Evolutionary conservation across 2,329 filamentous ascomycete species (phyloP).

Genomic region (Fusarium robinianum): DNA sequence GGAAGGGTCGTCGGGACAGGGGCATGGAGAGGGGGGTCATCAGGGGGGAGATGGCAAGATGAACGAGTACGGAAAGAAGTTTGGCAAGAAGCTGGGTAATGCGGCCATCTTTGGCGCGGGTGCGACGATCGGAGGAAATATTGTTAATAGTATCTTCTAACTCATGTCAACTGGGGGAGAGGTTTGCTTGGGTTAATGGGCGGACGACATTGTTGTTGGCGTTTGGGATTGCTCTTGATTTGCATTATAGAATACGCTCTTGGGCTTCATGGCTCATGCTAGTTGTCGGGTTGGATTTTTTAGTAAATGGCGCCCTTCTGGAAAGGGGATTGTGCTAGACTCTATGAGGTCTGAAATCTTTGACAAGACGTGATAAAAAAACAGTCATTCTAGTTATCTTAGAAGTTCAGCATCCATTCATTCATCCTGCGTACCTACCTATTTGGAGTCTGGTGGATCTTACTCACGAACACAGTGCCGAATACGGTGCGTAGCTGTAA

Average conservation of each 20-base stretch:
- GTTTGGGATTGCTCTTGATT: constrained; percentile 21
- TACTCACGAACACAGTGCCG: constrained; percentile 9
- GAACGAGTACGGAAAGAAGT: constrained; percentile 83
- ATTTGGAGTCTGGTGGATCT: constrained; percentile 15
- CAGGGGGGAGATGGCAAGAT: constrained; percentile 61
- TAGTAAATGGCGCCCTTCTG: background rate
- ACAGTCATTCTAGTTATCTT: no score
- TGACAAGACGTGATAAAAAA: no score
- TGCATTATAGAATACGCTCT: constrained; percentile 6
- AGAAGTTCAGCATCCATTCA: no score
- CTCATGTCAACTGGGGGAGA: background rate
- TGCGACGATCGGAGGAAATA: constrained; percentile 85
- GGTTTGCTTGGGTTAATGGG: constrained; percentile 2
- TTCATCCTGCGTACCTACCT: constrained; percentile 14
- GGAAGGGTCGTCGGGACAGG: constrained; percentile 52
- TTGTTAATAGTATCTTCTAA: constrained; percentile 90
- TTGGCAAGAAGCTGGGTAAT: constrained; percentile 87
- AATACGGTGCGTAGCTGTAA: constrained; percentile 8
- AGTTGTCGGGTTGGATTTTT: background rate
- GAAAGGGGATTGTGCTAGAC: no score
- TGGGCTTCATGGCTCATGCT: background rate
- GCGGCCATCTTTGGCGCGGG: constrained; percentile 89
- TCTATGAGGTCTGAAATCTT: no score
- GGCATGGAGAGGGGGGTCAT: constrained; percentile 46
- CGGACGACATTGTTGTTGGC: constrained; percentile 14